These are phyloP conservation scores for Trichoderma guizhouense DNA, from an alignment of 2,329 filamentous ascomycete genomes.

Conservation along the genomic window DNA sequence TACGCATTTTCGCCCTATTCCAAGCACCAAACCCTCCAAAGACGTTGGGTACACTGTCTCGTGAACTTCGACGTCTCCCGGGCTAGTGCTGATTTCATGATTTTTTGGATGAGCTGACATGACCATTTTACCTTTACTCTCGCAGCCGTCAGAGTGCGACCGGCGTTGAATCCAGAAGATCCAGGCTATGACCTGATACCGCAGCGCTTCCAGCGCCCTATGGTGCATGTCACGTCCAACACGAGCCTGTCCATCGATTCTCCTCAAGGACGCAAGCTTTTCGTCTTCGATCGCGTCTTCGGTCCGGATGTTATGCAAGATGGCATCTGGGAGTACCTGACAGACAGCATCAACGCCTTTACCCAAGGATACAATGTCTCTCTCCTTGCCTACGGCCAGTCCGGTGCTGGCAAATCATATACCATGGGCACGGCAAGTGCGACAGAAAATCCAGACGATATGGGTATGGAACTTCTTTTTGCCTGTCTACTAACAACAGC, in stretches of 20 bases:
- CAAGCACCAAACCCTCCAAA: background rate
- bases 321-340: conserved; percentile 90
- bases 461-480: conserved; percentile 60
- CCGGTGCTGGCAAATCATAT: conserved; percentile 94
- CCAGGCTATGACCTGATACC: conserved; percentile 94
- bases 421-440: conserved; percentile 98
- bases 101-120: conserved; percentile 4
- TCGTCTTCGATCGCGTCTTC: conserved; percentile 96
- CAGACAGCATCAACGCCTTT: conserved; percentile 85
- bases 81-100: background rate
- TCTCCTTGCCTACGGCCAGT: conserved; percentile 93
- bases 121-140: background rate
- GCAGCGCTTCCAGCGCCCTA: conserved; percentile 88
- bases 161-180: conserved; percentile 76
- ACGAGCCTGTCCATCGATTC: conserved; percentile 87
- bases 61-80: background rate
- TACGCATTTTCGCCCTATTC: conserved; percentile 53
- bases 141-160: conserved; percentile 86
- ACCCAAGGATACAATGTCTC: conserved; percentile 98
- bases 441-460: conserved; percentile 64
- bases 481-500: background rate
- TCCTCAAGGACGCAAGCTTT: conserved; percentile 87
- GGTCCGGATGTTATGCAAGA: conserved; percentile 78
- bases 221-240: conserved; percentile 82
- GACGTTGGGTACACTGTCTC: background rate